A percentile compares a stretch with the other conserved stretches of the same genome.
Evolutionary conservation across 257 asterid species (phyloP).

Genomic region (Mentha longifolia): DNA sequence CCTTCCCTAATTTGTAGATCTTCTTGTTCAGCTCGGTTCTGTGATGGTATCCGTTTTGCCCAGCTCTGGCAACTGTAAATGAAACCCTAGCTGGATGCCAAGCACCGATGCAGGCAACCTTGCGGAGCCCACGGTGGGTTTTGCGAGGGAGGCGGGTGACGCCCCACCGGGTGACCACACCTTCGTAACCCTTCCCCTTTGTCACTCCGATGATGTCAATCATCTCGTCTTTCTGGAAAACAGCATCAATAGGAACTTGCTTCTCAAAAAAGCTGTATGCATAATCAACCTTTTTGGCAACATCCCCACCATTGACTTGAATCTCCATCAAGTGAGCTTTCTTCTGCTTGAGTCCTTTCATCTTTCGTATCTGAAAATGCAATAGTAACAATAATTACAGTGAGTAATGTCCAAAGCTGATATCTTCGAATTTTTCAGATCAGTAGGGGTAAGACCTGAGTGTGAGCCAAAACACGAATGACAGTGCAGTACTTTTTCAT

Average conservation of each 20-base stretch:
- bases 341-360: constrained; percentile 88
- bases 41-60: constrained; percentile 88
- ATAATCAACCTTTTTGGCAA: constrained; percentile 72
- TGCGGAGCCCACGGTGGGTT: constrained; percentile 88
- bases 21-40: constrained; percentile 92
- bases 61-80: constrained; percentile 84
- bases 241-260: constrained; percentile 80
- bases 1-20: constrained; percentile 78
- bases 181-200: constrained; percentile 84
- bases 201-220: constrained; percentile 83
- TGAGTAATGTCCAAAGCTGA: background rate
- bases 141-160: constrained; percentile 89
- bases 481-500: constrained; percentile 73
- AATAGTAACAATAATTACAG: background rate
- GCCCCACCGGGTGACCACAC: constrained; percentile 96
- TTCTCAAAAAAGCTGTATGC: constrained; percentile 78
- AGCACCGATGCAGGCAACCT: constrained; percentile 91
- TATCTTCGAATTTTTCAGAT: too few relatives aligned
- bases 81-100: constrained; percentile 97
- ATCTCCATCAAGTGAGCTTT: constrained; percentile 89
- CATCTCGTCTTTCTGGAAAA: constrained; percentile 93
- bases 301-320: constrained; percentile 81
- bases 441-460: constrained; percentile 55
- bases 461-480: constrained; percentile 75
- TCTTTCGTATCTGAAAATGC: constrained; percentile 60